Evolutionary conservation across 164 flowering plant species (phyloP), one percentile per base, ranked within the genome.

Genomic region (Paratinospora sagittata): DNA sequence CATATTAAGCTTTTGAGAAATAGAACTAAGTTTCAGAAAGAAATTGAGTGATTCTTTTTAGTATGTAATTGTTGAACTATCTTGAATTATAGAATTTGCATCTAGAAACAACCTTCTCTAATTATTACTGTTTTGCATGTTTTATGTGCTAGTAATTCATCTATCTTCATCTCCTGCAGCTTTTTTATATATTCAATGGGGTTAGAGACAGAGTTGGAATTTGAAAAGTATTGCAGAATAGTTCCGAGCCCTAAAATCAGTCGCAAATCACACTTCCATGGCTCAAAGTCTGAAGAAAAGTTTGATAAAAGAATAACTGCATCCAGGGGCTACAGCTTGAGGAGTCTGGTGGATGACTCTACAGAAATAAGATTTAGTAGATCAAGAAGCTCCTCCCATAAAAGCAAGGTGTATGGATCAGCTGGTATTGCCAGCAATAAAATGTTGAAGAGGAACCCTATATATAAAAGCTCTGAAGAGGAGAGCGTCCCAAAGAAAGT

Each of bases 401-500:
- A 79, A 73, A 83, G 73, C 65, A 49, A 63, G 66, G 78, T 78
- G 41, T 78, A 85, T 30, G 79, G 80, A 72, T 63, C 78, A 66
- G 36, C 72, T 69, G 76, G 73, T 39, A 57, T 74, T n/a, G 82
- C 75, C 37, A 43, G 70, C 73, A 68, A 76, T 62, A 72, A 70
- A 68, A 81, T 79, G 74, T 68, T 77, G 65, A 91, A 76, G 83
- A 83, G 93, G 75, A 91, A 88, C 75, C 90, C 94, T 16, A 73
- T 87, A 1, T 91, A 90, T 78, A 91, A 87, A 75, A 83, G 82
- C 80, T 90, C 97, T 1, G 74, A 75, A n/a, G 85, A 84, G 68
- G 78, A 83, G 10, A 78, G 78, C 33, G 76, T 73, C 61, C 73
- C 79, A 81, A 84, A 84, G 72, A 82, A 76, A 72, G 72, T 68